Base-by-base conservation (phyloP, 2,329 filamentous ascomycete genomes). In the Cordyceps militaris region DNA sequence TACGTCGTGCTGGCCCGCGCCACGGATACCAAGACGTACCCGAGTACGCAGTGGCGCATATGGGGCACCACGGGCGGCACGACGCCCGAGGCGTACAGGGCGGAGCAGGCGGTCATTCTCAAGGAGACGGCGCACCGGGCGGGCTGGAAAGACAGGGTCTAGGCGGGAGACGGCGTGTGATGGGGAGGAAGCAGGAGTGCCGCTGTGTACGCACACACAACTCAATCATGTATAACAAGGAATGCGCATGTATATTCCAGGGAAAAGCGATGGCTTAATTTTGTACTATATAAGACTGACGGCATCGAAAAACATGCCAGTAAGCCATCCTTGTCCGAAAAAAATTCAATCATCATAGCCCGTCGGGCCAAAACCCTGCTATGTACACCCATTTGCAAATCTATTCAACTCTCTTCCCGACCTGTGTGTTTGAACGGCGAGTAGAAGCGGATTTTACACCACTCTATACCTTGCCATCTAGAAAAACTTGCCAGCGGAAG, bases 61-160 rank as follows among this genome's bases (percentile, higher is more conserved):
- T 87, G 85, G 80, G 86, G 87, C 14, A 86, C 82, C 21, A 73
- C 82, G 30, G 69, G 78, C 43, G 77, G 81, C 63, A 83, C 79
- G 13, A 79, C 77, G 1, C 66, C 79, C 2, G 72, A 81, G 60
- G 62, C 59, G 5, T 76, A 70, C 44, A 32, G 64, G 24, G 64
- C 71, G 8, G 72, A 76, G 61, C 68, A 70, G 64, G 66, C 68
- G 19, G 65, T 70, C 54, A 63, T 71, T 30, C 64, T 68, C 19
- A 66, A 65, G 61, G 69, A 73, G 58, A 61, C 73, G 61, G 65
- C 70, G 4, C 66, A 64, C 59, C 63, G 68, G 24, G 67, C 68
- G 11, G 71, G 71, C 3, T 73, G 68, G 64, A 66, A 69, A 21
- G 60, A 61, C 24, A 57, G 51, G 24, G 36, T 32, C 46, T 21